phyloP scores from a whole-genome alignment of 345 rosid genomes.

The Leavenworthia alabamica region DNA sequence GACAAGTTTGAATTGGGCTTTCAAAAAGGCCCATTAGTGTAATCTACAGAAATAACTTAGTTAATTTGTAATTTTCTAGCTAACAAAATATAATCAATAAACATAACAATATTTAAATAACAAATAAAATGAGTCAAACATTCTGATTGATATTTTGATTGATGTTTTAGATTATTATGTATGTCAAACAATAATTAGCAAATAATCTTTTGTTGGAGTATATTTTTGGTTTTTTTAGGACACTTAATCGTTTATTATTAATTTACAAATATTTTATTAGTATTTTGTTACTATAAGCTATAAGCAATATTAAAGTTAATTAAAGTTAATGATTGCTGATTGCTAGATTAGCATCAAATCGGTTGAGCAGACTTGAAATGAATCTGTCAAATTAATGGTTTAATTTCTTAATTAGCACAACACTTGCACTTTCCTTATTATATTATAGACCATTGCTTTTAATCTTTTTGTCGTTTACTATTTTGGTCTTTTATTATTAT shows the following conservation, averaged over 20 bases:
- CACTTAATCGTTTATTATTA: no score
- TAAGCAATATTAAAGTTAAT: not conserved
- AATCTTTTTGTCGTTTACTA: constrained; percentile 28
- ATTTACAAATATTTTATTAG: not conserved
- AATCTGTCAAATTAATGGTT: constrained; percentile 14
- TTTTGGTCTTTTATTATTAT: no score
- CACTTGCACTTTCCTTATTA: constrained; percentile 30
- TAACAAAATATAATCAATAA: no score
- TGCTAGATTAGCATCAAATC: constrained; percentile 29
- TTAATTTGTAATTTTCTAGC: no score
- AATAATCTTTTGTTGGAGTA: constrained; percentile 10
- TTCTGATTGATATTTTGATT: no score
- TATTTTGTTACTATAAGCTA: not conserved
- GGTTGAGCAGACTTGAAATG: constrained; percentile 16
- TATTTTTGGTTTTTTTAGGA: no score
- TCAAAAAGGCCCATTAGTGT: no score
- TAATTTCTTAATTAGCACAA: constrained; percentile 27
- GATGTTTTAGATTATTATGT: no score
- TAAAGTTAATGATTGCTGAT: constrained; percentile 1
- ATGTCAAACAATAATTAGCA: constrained; percentile 12
- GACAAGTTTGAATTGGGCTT: no score
- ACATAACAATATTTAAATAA: no score
- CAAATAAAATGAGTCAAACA: no score
- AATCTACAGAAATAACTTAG: no score
- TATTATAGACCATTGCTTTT: constrained; percentile 16